Conservation (phyloP, 345 rosid genomes). For the Cardamine resedifolia region DNA sequence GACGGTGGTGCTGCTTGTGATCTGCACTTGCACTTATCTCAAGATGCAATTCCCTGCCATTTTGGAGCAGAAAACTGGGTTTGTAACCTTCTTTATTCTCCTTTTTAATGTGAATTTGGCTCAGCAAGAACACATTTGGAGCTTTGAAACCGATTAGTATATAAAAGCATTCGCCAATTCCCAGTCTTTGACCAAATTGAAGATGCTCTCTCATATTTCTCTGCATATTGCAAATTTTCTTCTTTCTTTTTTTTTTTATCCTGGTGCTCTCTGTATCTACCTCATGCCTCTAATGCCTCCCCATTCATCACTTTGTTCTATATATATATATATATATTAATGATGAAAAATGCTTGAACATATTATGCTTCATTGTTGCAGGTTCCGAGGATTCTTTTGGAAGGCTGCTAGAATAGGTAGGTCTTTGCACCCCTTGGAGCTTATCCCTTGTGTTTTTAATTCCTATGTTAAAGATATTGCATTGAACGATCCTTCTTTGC, state of each 20-base stretch:
- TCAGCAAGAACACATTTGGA: not conserved
- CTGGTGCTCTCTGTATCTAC: not conserved
- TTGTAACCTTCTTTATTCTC: slow-evolving; percentile 23
- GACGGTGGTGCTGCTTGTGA: slow-evolving; percentile 84
- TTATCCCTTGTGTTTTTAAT: not conserved
- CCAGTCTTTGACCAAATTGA: not conserved
- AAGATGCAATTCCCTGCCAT: slow-evolving; percentile 98
- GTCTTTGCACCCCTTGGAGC: slow-evolving; percentile 5
- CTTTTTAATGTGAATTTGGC: not conserved
- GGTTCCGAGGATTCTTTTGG: slow-evolving; percentile 97
- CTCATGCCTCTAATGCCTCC: not conserved
- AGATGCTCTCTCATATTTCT: not conserved
- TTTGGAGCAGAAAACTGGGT: slow-evolving; percentile 94
- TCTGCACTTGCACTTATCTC: slow-evolving; percentile 85
- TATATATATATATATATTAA: not conserved
- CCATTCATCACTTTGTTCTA: not conserved
- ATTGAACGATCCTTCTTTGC: not conserved
- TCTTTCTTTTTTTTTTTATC: slow-evolving; percentile 2
- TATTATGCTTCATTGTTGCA: slow-evolving; percentile 25
- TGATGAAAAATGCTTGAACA: not conserved
- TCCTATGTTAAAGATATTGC: not conserved
- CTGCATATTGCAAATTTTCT: not conserved
- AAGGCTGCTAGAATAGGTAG: slow-evolving; percentile 98
- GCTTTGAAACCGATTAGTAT: not conserved
- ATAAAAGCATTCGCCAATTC: not conserved